Conservation (phyloP, 768 basidiomycete species). For the Auriscalpium orientale region DNA sequence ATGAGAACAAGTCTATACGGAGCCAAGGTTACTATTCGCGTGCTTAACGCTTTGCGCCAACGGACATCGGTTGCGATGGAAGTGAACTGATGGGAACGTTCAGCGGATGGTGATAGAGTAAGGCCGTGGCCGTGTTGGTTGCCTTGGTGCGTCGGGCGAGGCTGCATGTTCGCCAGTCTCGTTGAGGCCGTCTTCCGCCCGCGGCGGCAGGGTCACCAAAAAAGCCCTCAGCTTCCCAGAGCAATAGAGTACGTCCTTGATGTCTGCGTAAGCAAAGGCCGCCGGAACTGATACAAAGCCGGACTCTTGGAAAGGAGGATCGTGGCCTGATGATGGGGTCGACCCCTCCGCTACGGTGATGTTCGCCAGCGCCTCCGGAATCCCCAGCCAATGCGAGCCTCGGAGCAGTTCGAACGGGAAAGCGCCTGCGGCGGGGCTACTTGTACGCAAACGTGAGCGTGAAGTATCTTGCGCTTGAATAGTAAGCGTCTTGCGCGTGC, state of each 20-base stretch:
- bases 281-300: slow-evolving; percentile 78
- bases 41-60: slow-evolving; percentile 68
- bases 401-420: slow-evolving; percentile 62
- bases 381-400: slow-evolving; percentile 63
- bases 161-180: slow-evolving; percentile 31
- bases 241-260: slow-evolving; percentile 74
- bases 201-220: slow-evolving; percentile 50
- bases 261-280: slow-evolving; percentile 71
- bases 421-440: slow-evolving; percentile 52
- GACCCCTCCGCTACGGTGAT: slow-evolving; percentile 70
- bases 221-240: slow-evolving; percentile 78
- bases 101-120: slow-evolving; percentile 60
- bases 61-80: slow-evolving; percentile 68
- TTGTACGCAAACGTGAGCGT: slow-evolving; percentile 73
- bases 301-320: slow-evolving; percentile 76
- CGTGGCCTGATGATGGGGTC: slow-evolving; percentile 83
- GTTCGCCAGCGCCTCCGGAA: slow-evolving; percentile 72
- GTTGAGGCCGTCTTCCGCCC: slow-evolving; percentile 23
- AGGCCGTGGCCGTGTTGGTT: slow-evolving; percentile 6
- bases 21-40: slow-evolving; percentile 52
- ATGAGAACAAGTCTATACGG: not conserved
- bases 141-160: slow-evolving; percentile 20
- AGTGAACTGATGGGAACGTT: slow-evolving; percentile 55
- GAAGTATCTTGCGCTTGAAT: slow-evolving; percentile 83
- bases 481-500: slow-evolving; percentile 81